Conservation (phyloP, 305 asterid genomes). For the Nicotiana rustica region DNA sequence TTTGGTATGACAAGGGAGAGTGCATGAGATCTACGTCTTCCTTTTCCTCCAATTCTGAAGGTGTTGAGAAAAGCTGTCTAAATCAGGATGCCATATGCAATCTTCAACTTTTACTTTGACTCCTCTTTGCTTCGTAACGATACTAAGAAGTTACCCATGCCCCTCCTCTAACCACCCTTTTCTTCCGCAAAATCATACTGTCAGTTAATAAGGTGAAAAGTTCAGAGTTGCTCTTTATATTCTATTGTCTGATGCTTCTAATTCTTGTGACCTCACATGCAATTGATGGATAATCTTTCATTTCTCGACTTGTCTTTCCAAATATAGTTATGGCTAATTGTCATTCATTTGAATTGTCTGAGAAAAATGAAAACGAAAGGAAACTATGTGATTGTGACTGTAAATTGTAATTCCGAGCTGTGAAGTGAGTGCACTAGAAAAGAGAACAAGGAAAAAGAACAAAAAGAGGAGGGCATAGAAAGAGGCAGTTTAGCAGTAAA, state of each 20-base stretch:
- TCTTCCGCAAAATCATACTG: slow-evolving; percentile 25
- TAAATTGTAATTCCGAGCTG: too few relatives aligned
- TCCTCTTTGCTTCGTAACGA: not conserved
- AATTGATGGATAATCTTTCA: slow-evolving; percentile 10
- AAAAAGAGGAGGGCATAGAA: not conserved
- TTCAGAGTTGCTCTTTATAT: not conserved
- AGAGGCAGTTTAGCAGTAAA: slow-evolving; percentile 19
- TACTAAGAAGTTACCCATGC: not conserved
- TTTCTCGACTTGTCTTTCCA: slow-evolving; percentile 11
- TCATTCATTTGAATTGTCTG: slow-evolving; percentile 9
- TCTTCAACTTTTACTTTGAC: slow-evolving; percentile 1
- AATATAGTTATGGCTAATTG: not conserved
- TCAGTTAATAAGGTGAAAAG: slow-evolving; percentile 3
- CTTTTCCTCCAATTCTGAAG: slow-evolving; percentile 18
- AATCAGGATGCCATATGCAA: not conserved
- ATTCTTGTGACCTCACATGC: slow-evolving; percentile 25
- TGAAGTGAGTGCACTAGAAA: not conserved
- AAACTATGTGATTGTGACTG: not conserved
- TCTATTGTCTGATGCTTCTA: slow-evolving; percentile 24
- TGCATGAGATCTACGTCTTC: not conserved
- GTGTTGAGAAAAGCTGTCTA: slow-evolving; percentile 20
- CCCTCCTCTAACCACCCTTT: not conserved
- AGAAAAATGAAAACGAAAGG: not conserved
- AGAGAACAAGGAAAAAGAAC: not conserved
- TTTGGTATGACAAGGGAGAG: slow-evolving; percentile 2